Percentiles rank a stretch among this genome's conserved stretches.
These are phyloP conservation scores for Lumnitzera racemosa DNA, from an alignment of 345 rosid genomes.

Conservation along the genomic window DNA sequence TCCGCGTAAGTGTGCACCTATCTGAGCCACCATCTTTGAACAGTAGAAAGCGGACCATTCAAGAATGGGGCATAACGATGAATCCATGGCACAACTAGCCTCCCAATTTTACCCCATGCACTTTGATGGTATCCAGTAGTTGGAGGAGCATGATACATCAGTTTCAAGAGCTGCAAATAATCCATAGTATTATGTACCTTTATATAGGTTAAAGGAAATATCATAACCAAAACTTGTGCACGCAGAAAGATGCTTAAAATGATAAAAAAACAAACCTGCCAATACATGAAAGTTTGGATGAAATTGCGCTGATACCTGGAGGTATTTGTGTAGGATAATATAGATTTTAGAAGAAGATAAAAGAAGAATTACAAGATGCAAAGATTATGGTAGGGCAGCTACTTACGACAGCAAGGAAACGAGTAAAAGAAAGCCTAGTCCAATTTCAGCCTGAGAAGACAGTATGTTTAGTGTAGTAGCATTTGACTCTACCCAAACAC, in stretches of 20 bases:
- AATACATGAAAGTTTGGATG: conserved; percentile 94
- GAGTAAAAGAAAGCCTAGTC: conserved; percentile 71
- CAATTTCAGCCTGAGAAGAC: conserved; percentile 89
- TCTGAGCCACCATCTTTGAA: conserved; percentile 92
- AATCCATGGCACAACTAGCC: conserved; percentile 49
- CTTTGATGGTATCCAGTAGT: conserved; percentile 84
- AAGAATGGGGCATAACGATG: conserved; percentile 72
- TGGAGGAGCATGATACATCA: conserved; percentile 92
- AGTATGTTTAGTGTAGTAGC: conserved; percentile 75
- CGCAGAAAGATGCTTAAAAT: not conserved
- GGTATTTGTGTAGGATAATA: conserved; percentile 7
- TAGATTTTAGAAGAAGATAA: not conserved
- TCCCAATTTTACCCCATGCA: conserved; percentile 75
- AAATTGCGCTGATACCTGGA: conserved; percentile 97
- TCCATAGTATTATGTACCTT: not conserved
- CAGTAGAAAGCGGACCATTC: conserved; percentile 51
- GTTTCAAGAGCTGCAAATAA: conserved; percentile 69
- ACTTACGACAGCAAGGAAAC: conserved; percentile 79
- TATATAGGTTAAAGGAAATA: not conserved
- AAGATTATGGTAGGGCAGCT: conserved; percentile 3
- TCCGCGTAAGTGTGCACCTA: conserved; percentile 10
- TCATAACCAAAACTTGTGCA: not conserved
- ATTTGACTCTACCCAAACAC: conserved; percentile 97
- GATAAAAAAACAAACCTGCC: conserved; percentile 63
- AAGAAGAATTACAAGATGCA: too few relatives aligned